Evolutionary conservation across 805 yeast genomes (phyloP).

Genomic region (Saitoella complicata): DNA sequence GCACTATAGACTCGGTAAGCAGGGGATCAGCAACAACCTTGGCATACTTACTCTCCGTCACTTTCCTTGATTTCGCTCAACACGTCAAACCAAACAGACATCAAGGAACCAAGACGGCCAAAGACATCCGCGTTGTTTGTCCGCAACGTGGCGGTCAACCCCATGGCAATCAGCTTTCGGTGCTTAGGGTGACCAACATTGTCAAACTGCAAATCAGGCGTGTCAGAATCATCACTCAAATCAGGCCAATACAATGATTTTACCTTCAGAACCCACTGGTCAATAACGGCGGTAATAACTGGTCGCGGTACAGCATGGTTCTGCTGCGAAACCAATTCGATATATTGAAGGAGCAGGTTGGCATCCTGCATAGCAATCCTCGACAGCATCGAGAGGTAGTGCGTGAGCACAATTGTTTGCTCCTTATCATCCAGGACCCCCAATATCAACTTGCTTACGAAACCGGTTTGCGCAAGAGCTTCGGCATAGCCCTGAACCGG

Average conservation of each 20-base stretch:
- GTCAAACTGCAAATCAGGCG: slow-evolving; percentile 18
- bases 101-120: slow-evolving; percentile 19
- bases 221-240: neutral
- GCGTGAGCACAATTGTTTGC: neutral
- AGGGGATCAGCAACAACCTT: slow-evolving; percentile 10
- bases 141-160: slow-evolving; percentile 36
- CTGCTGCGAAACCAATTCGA: neutral
- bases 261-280: neutral
- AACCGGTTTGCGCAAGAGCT: neutral
- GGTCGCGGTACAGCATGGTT: neutral
- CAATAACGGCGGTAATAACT: neutral
- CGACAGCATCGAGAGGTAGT: neutral
- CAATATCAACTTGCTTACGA: neutral
- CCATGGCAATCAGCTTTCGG: slow-evolving; percentile 52
- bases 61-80: slow-evolving; percentile 64
- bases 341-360: neutral
- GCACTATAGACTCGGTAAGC: neutral
- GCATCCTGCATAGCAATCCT: neutral
- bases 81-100: slow-evolving; percentile 34
- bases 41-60: slow-evolving; percentile 29
- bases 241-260: neutral
- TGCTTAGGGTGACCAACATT: slow-evolving; percentile 60
- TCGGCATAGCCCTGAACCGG: neutral
- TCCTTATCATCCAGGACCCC: neutral
- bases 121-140: slow-evolving; percentile 22